Evolutionary conservation across 345 rosid species (phyloP).

Genomic region (Lepidium aucheri): DNA sequence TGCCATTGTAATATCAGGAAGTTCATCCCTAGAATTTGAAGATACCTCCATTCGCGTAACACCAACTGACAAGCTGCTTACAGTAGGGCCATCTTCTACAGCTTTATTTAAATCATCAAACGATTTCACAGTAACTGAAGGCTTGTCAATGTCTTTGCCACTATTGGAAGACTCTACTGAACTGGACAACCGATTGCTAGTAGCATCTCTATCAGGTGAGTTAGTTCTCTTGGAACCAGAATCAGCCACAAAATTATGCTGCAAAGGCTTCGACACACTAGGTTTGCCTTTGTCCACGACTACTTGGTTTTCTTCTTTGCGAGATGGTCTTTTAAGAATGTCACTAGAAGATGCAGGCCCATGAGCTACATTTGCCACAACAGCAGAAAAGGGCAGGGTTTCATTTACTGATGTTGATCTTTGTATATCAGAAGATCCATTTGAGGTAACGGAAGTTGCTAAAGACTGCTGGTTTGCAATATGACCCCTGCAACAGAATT

Average conservation of each 20-base stretch:
- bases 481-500: slow-evolving; percentile 46
- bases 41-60: slow-evolving; percentile 37
- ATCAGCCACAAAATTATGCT: slow-evolving; percentile 25
- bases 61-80: slow-evolving; percentile 28
- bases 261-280: slow-evolving; percentile 29
- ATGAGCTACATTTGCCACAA: slow-evolving; percentile 34
- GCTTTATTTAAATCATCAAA: slow-evolving; percentile 16
- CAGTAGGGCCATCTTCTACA: slow-evolving; percentile 17
- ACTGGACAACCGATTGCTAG: slow-evolving; percentile 25
- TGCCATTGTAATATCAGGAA: slow-evolving; percentile 25
- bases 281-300: slow-evolving; percentile 24
- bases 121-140: slow-evolving; percentile 20
- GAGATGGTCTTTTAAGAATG: slow-evolving; percentile 26
- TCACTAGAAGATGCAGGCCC: slow-evolving; percentile 25
- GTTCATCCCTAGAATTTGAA: slow-evolving; percentile 25
- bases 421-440: slow-evolving; percentile 45
- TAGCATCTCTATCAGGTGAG: slow-evolving; percentile 24
- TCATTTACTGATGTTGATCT: slow-evolving; percentile 35
- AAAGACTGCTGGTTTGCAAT: slow-evolving; percentile 37
- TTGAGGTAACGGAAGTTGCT: slow-evolving; percentile 32
- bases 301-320: slow-evolving; percentile 24
- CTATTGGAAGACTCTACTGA: slow-evolving; percentile 23
- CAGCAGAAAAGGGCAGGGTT: slow-evolving; percentile 37
- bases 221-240: slow-evolving; percentile 29
- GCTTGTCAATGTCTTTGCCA: slow-evolving; percentile 11